phyloP scores from a whole-genome alignment of 192 early-diverging fungal species.

The Podila minutissima region DNA sequence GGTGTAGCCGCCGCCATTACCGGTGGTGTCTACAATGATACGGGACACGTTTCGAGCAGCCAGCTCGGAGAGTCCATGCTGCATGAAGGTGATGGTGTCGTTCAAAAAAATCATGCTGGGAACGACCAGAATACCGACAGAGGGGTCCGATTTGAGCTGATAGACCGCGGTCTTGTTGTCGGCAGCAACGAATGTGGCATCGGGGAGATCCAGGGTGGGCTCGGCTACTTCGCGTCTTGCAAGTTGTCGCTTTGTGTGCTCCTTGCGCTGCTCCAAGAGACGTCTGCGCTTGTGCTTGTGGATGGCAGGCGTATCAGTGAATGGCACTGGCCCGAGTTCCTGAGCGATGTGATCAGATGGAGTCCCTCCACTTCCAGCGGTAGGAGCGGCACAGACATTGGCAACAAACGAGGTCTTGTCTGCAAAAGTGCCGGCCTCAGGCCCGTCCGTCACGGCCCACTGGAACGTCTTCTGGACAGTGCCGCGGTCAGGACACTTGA shows the following conservation, averaged over 20 bases:
- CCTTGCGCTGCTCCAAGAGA: not conserved
- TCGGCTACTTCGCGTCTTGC: not conserved
- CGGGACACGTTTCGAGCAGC: not conserved
- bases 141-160: constrained; percentile 21
- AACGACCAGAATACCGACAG: constrained; percentile 12
- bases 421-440: not conserved
- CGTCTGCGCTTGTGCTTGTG: not conserved
- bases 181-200: constrained; percentile 5
- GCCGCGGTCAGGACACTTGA: not conserved
- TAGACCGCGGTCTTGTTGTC: constrained; percentile 8
- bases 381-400: not conserved
- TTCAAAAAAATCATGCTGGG: not conserved
- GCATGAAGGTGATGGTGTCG: not conserved
- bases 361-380: too few species aligned
- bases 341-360: too few species aligned
- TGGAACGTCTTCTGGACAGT: not conserved
- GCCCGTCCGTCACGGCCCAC: not conserved
- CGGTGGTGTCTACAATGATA: constrained; percentile 12
- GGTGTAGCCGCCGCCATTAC: constrained; percentile 10
- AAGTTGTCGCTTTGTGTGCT: not conserved
- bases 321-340: not conserved
- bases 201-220: not conserved
- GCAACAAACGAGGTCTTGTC: not conserved
- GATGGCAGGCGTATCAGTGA: not conserved
- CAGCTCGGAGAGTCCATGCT: not conserved